Conservation (phyloP, 139 green algal genomes). For the Axilococcus clingmanii region DNA sequence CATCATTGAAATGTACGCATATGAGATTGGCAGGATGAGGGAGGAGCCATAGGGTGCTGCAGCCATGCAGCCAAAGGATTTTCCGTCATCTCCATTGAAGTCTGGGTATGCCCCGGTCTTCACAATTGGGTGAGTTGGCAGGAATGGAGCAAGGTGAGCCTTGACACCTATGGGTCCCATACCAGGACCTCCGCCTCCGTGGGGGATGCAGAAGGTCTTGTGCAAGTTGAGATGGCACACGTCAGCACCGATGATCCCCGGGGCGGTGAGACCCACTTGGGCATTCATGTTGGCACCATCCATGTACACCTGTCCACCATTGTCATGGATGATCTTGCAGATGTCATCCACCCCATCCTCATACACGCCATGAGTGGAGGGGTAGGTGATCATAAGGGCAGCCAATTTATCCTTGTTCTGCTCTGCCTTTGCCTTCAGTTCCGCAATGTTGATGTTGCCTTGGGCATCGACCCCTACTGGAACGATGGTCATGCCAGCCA, state of each 20-base stretch:
- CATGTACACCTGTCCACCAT: constrained; percentile 98
- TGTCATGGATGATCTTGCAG: constrained; percentile 88
- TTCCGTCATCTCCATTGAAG: constrained; percentile 40
- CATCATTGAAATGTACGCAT: constrained; percentile 98
- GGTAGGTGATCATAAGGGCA: constrained; percentile 99
- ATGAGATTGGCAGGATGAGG: constrained; percentile 98
- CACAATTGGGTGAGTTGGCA: constrained; percentile 88
- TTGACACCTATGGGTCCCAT: constrained; percentile 92
- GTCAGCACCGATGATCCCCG: constrained; percentile 95
- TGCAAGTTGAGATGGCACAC: constrained; percentile 99
- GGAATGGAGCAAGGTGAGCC: constrained; percentile 92
- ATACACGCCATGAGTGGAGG: constrained; percentile 96
- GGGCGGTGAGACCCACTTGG: constrained; percentile 92
- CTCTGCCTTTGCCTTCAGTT: constrained; percentile 77
- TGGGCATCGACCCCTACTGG: constrained; percentile 66
- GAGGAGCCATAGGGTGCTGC: constrained; percentile 89
- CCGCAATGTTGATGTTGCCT: constrained; percentile 89
- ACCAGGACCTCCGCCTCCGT: constrained; percentile 87
- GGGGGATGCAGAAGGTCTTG: constrained; percentile 99
- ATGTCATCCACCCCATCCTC: constrained; percentile 95
- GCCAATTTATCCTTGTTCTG: constrained; percentile 87
- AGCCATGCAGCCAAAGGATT: constrained; percentile 85
- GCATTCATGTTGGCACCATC: constrained; percentile 99
- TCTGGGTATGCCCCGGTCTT: constrained; percentile 60
- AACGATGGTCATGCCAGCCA: constrained; percentile 97